phyloP scores from a whole-genome alignment of 2,329 filamentous ascomycete genomes.

The Pezicula neosporulosa region DNA sequence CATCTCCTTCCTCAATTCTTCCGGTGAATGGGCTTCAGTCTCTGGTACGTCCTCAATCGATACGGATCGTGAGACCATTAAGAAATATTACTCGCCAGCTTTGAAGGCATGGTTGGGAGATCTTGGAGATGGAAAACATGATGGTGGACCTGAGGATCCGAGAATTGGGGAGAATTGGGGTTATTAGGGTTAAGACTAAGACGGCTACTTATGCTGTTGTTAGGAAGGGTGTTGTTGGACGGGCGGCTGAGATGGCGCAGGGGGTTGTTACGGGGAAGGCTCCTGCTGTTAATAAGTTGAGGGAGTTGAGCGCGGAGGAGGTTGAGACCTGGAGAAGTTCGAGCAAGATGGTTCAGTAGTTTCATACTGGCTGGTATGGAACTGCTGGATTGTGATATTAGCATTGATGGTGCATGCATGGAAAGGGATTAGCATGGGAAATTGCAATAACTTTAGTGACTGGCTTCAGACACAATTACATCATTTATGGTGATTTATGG shows the following conservation, averaged over 20 bases:
- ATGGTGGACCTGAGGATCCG: conserved; percentile 80
- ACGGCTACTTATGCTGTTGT: conserved; percentile 70
- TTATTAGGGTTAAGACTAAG: conserved; percentile 73
- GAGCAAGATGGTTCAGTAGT: conserved; percentile 26
- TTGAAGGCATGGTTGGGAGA: conserved; percentile 88
- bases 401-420: not conserved
- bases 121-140: conserved; percentile 76
- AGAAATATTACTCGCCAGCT: conserved; percentile 69
- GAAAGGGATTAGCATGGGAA: too few species aligned
- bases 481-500: not conserved
- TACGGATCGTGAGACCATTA: conserved; percentile 64
- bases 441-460: too few species aligned
- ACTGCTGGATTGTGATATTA: not conserved
- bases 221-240: conserved; percentile 59
- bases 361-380: too few species aligned
- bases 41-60: conserved; percentile 69
- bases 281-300: conserved; percentile 70
- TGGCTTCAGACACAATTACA: too few species aligned
- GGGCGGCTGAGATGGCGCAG: conserved; percentile 70
- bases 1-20: conserved; percentile 72
- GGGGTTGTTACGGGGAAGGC: conserved; percentile 69
- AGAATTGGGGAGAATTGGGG: conserved; percentile 70
- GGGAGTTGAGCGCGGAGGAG: conserved; percentile 68
- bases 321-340: conserved; percentile 54
- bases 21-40: conserved; percentile 83